These are phyloP conservation scores for Curvularia verruculosa DNA, from an alignment of 2,329 filamentous ascomycete genomes.

Conservation along the genomic window DNA sequence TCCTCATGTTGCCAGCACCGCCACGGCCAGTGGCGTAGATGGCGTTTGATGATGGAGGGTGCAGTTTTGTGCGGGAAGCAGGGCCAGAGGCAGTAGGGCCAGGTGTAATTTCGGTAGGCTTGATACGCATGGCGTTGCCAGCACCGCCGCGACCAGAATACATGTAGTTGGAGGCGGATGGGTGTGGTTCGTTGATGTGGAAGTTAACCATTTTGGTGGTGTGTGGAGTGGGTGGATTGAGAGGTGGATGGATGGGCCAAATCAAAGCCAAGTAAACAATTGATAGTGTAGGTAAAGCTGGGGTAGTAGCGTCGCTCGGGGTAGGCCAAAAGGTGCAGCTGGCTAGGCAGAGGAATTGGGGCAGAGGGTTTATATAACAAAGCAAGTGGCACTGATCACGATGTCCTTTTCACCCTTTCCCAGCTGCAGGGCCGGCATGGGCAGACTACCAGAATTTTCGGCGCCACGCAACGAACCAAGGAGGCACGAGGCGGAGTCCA, in stretches of 20 bases:
- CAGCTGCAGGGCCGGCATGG: slow-evolving; percentile 17
- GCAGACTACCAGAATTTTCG: slow-evolving; percentile 30
- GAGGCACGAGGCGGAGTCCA: slow-evolving; percentile 30
- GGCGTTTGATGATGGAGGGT: slow-evolving; percentile 52
- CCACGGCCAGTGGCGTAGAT: slow-evolving; percentile 71
- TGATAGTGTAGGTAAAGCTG: slow-evolving; percentile 7
- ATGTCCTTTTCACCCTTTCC: slow-evolving; percentile 1
- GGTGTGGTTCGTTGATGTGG: slow-evolving; percentile 67
- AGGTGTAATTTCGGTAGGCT: slow-evolving; percentile 60
- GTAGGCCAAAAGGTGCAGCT: neutral
- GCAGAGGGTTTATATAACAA: slow-evolving; percentile 29
- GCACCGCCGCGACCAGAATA: slow-evolving; percentile 64
- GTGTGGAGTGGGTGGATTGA: slow-evolving; percentile 15
- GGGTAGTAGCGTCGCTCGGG: neutral
- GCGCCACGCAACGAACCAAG: slow-evolving; percentile 34
- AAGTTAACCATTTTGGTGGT: slow-evolving; percentile 51
- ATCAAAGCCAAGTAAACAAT: slow-evolving; percentile 20
- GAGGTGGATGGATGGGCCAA: neutral
- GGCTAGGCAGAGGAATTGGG: slow-evolving; percentile 8
- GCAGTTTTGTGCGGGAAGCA: slow-evolving; percentile 57
- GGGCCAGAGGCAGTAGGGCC: slow-evolving; percentile 54
- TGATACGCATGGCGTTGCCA: slow-evolving; percentile 63
- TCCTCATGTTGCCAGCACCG: slow-evolving; percentile 68
- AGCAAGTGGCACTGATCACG: slow-evolving; percentile 12
- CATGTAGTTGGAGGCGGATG: slow-evolving; percentile 60